Evolutionary conservation across 257 asterid species (phyloP).

Genomic region (Penstemon eatonii): DNA sequence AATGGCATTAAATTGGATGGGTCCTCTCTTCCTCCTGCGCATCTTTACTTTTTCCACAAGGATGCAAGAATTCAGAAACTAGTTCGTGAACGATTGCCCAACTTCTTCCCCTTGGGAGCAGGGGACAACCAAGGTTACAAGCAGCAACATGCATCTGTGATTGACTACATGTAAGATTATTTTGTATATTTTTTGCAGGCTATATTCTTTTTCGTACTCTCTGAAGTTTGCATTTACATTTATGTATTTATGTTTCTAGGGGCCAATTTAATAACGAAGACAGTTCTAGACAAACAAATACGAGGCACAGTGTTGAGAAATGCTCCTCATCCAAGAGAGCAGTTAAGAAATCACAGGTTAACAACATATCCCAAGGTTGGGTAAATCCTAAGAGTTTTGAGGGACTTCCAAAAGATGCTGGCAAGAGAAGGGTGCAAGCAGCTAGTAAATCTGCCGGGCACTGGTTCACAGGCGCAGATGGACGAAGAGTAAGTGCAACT

Average conservation of each 20-base stretch:
- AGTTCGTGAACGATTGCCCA: conserved; percentile 69
- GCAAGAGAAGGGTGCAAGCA: conserved; percentile 82
- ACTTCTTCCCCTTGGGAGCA: conserved; percentile 75
- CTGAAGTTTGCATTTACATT: conserved; percentile 12
- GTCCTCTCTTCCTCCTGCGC: conserved; percentile 56
- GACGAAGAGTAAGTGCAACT: conserved; percentile 62
- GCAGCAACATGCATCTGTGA: conserved; percentile 45
- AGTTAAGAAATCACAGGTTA: conserved; percentile 35
- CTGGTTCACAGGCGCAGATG: conserved; percentile 67
- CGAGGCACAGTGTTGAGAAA: conserved; percentile 31
- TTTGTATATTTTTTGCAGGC: background rate
- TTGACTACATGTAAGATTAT: conserved; percentile 71
- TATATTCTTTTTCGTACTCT: background rate
- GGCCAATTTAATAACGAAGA: conserved; percentile 62
- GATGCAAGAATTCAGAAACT: conserved; percentile 79
- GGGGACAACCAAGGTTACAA: conserved; percentile 44
- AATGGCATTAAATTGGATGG: conserved; percentile 30
- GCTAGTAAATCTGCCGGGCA: conserved; percentile 67
- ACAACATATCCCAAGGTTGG: conserved; percentile 58
- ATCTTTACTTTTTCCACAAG: conserved; percentile 65
- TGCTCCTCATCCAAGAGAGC: conserved; percentile 51
- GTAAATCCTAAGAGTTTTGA: conserved; percentile 59
- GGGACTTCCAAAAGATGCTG: conserved; percentile 57
- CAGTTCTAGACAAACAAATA: conserved; percentile 36
- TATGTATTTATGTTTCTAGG: conserved; percentile 44